These are phyloP conservation scores for Candida sanyaensis DNA, from an alignment of 1,139 yeast species.

Conservation along the genomic window DNA sequence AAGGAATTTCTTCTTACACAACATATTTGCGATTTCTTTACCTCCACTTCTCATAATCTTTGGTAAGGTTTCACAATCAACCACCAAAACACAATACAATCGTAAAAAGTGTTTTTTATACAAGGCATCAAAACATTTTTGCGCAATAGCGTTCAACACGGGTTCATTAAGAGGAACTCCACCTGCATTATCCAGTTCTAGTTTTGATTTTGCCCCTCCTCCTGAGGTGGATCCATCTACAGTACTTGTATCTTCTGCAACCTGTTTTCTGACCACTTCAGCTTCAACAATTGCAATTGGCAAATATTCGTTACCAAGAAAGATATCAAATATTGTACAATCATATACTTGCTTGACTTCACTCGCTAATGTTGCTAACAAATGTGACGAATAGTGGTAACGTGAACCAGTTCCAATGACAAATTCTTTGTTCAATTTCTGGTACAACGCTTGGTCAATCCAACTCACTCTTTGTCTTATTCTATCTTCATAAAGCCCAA, in stretches of 20 bases:
- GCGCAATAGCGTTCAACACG: constrained; percentile 71
- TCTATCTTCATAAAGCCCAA: constrained; percentile 91
- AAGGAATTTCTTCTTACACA: constrained; percentile 79
- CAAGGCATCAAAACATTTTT: constrained; percentile 69
- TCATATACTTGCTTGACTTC: constrained; percentile 84
- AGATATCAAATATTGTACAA: constrained; percentile 88
- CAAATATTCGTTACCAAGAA: constrained; percentile 79
- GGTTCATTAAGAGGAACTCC: constrained; percentile 54
- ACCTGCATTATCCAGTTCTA: constrained; percentile 21
- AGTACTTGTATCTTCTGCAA: constrained; percentile 25
- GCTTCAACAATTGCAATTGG: constrained; percentile 90
- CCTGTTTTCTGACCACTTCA: constrained; percentile 55
- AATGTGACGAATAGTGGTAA: constrained; percentile 84
- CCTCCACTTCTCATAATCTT: constrained; percentile 83
- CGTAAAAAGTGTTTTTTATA: constrained; percentile 73
- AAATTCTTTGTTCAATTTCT: constrained; percentile 32
- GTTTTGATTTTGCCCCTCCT: constrained; percentile 10
- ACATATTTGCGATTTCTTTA: constrained; percentile 89
- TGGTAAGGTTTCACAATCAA: constrained; percentile 82
- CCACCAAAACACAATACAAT: constrained; percentile 78
- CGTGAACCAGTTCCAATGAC: constrained; percentile 44
- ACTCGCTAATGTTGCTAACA: constrained; percentile 77
- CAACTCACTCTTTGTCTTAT: constrained; percentile 73
- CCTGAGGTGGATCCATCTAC: constrained; percentile 8
- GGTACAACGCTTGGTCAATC: constrained; percentile 52